Evolutionary conservation across 805 yeast genomes (phyloP).

Genomic region (Groenewaldozyma salmanticensis): DNA sequence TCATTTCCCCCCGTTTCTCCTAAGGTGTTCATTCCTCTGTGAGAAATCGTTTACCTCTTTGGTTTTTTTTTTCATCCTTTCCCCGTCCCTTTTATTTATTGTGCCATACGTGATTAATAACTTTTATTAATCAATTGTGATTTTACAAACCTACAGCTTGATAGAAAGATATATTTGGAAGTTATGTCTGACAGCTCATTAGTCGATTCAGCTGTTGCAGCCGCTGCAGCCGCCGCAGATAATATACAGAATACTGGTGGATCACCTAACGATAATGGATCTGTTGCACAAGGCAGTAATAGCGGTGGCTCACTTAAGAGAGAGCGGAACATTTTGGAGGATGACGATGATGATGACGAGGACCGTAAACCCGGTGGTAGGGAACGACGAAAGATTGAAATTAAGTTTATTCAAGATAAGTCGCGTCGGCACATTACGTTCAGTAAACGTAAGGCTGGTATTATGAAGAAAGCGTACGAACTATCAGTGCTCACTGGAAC

Average conservation of each 20-base stretch:
- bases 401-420: slow-evolving; percentile 94
- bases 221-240: slow-evolving; percentile 3
- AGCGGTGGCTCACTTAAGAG: slow-evolving; percentile 8
- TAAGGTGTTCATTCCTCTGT: too few relatives aligned
- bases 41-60: too few relatives aligned
- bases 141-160: too few relatives aligned
- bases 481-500: slow-evolving; percentile 94
- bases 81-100: too few relatives aligned
- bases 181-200: slow-evolving; percentile 6
- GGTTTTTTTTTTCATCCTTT: too few relatives aligned
- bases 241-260: slow-evolving; percentile 3
- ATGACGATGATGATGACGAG: slow-evolving; percentile 40
- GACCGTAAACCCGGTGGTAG: slow-evolving; percentile 34
- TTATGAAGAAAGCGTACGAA: slow-evolving; percentile 99
- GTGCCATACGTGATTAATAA: too few relatives aligned
- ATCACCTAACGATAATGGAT: neutral
- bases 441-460: slow-evolving; percentile 96
- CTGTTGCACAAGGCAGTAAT: neutral
- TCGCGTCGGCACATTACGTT: slow-evolving; percentile 97
- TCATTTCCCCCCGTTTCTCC: too few relatives aligned
- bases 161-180: too few relatives aligned
- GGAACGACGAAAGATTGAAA: slow-evolving; percentile 86
- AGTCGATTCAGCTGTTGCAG: slow-evolving; percentile 4
- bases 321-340: slow-evolving; percentile 18
- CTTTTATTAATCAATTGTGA: too few relatives aligned